Percentiles rank a stretch among this genome's conserved stretches.
phyloP scores from a whole-genome alignment of 768 basidiomycete species.

The Rhodocollybia butyracea region DNA sequence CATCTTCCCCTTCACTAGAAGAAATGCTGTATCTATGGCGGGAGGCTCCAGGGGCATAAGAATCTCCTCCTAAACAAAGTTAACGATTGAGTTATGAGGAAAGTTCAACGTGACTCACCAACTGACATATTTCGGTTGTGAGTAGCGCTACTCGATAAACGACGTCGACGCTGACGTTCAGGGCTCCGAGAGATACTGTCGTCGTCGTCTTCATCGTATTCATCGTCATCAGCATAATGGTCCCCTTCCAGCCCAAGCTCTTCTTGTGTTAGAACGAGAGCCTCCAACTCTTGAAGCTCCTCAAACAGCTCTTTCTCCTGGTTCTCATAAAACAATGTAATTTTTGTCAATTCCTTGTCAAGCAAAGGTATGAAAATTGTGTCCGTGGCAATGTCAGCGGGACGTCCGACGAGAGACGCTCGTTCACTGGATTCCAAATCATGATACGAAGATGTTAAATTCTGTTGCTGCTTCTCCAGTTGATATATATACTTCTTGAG shows the following conservation, averaged over 20 bases:
- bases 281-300: slow-evolving; percentile 57
- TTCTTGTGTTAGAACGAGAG: slow-evolving; percentile 56
- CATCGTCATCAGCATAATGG: slow-evolving; percentile 46
- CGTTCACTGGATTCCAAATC: slow-evolving; percentile 69
- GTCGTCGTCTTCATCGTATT: slow-evolving; percentile 54
- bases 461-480: slow-evolving; percentile 73
- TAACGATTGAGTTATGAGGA: not conserved
- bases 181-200: slow-evolving; percentile 33
- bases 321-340: slow-evolving; percentile 69
- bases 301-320: slow-evolving; percentile 73
- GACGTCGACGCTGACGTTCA: slow-evolving; percentile 30
- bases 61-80: not conserved
- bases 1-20: slow-evolving; percentile 41
- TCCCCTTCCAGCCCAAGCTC: slow-evolving; percentile 49
- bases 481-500: slow-evolving; percentile 86
- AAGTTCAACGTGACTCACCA: not conserved
- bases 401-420: slow-evolving; percentile 48
- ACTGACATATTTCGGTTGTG: slow-evolving; percentile 9
- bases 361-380: slow-evolving; percentile 68
- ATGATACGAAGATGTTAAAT: slow-evolving; percentile 24
- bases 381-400: slow-evolving; percentile 41
- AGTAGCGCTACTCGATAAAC: slow-evolving; percentile 23
- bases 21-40: slow-evolving; percentile 39
- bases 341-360: slow-evolving; percentile 81
- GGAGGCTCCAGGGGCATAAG: slow-evolving; percentile 16